These are phyloP conservation scores for Amphicarpaea edgeworthii DNA, from an alignment of 306 rosid species.

Conservation along the genomic window DNA sequence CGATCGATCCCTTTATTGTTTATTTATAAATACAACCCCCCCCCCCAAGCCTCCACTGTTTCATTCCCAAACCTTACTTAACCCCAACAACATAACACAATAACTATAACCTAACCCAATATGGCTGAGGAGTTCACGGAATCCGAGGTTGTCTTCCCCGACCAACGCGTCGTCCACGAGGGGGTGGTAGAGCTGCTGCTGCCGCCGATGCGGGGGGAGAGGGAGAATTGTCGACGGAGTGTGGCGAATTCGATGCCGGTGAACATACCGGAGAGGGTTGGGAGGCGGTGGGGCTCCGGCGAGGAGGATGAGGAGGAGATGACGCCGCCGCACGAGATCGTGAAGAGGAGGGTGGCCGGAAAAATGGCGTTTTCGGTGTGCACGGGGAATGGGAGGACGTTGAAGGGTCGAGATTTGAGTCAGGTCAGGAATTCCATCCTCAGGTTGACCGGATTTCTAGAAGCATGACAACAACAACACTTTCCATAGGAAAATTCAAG, in stretches of 20 bases:
- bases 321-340: slow-evolving; percentile 87
- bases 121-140: slow-evolving; percentile 75
- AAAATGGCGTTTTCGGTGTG: slow-evolving; percentile 80
- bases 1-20: not conserved
- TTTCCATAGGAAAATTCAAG: not conserved
- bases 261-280: slow-evolving; percentile 55
- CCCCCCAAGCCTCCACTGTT: slow-evolving; percentile 49
- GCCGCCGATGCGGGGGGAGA: not conserved
- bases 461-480: slow-evolving; percentile 58
- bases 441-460: slow-evolving; percentile 91
- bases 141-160: slow-evolving; percentile 75
- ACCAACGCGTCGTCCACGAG: not conserved
- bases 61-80: slow-evolving; percentile 40
- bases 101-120: not conserved
- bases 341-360: slow-evolving; percentile 62
- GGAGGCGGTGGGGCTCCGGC: not conserved
- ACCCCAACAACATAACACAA: not conserved
- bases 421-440: slow-evolving; percentile 84
- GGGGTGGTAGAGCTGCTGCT: not conserved
- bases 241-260: slow-evolving; percentile 64
- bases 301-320: slow-evolving; percentile 52
- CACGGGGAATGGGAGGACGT: slow-evolving; percentile 83
- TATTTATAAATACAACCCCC: slow-evolving; percentile 48
- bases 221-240: not conserved
- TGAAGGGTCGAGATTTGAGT: slow-evolving; percentile 90